phyloP scores from a whole-genome alignment of 1,139 yeast genomes.

The Lodderomyces jiufengensis region DNA sequence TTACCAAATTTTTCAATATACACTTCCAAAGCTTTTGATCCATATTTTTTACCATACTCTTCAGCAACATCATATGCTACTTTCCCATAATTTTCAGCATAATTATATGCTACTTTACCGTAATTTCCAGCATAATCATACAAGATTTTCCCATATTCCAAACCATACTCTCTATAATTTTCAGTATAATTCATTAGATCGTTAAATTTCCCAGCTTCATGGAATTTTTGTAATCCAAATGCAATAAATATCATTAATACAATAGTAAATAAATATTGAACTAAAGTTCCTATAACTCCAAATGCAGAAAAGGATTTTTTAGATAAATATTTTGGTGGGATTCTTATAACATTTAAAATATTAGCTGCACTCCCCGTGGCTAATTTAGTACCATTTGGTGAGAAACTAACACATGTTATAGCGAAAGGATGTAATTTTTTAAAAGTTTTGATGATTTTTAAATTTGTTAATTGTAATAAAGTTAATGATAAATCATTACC shows the following conservation, averaged over 20 bases:
- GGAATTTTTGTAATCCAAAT: constrained; percentile 38
- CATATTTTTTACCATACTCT: constrained; percentile 19
- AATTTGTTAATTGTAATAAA: constrained; percentile 48
- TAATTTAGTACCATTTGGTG: constrained; percentile 63
- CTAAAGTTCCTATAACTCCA: constrained; percentile 31
- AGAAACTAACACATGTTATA: constrained; percentile 69
- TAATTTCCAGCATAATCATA: constrained; percentile 13
- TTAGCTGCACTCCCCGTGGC: constrained; percentile 84
- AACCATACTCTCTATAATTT: constrained; percentile 19
- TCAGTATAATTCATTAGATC: constrained; percentile 17
- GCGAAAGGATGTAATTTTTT: constrained; percentile 75
- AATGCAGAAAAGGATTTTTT: constrained; percentile 31
- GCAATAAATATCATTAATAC: constrained; percentile 46
- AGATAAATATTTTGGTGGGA: constrained; percentile 52
- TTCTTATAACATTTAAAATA: constrained; percentile 57
- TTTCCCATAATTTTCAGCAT: constrained; percentile 18
- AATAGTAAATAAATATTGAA: constrained; percentile 39
- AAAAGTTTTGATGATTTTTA: constrained; percentile 48
- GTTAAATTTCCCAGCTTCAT: constrained; percentile 37
- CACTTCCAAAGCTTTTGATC: constrained; percentile 21
- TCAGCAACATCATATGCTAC: constrained; percentile 24
- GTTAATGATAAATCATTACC: constrained; percentile 73
- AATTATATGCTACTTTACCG: constrained; percentile 18
- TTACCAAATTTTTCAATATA: constrained; percentile 41
- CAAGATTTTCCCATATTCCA: constrained; percentile 20